phyloP scores from a whole-genome alignment of 805 yeast species.

The Tetrapisispora phaffii region DNA sequence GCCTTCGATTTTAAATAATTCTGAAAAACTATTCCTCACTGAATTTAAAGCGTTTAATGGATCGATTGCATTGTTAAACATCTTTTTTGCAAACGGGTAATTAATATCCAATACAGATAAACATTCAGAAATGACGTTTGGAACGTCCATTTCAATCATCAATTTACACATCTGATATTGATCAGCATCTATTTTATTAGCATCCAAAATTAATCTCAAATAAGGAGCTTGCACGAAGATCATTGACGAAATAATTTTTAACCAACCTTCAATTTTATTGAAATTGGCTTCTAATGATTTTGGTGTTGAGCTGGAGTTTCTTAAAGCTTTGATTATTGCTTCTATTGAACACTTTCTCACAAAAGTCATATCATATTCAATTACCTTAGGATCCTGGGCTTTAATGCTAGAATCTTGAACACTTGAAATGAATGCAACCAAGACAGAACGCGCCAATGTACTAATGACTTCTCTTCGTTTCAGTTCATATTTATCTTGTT shows the following conservation, averaged over 20 bases:
- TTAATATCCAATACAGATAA: slow-evolving; percentile 64
- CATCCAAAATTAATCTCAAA: slow-evolving; percentile 36
- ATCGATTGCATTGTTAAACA: slow-evolving; percentile 49
- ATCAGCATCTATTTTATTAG: slow-evolving; percentile 45
- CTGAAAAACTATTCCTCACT: slow-evolving; percentile 47
- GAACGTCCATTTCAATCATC: slow-evolving; percentile 58
- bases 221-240: slow-evolving; percentile 25
- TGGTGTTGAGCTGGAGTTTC: slow-evolving; percentile 34
- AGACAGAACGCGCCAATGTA: slow-evolving; percentile 48
- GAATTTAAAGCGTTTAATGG: slow-evolving; percentile 50
- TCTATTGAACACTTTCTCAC: slow-evolving; percentile 70
- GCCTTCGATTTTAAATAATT: slow-evolving; percentile 46
- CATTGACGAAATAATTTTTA: slow-evolving; percentile 22
- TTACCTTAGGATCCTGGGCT: slow-evolving; percentile 38
- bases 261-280: slow-evolving; percentile 25
- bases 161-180: slow-evolving; percentile 53
- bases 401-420: slow-evolving; percentile 36
- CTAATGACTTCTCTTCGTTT: slow-evolving; percentile 50
- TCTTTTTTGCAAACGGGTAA: slow-evolving; percentile 52
- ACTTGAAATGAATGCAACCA: slow-evolving; percentile 56
- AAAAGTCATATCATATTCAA: slow-evolving; percentile 61
- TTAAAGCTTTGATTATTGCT: slow-evolving; percentile 49
- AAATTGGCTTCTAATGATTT: slow-evolving; percentile 21
- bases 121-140: slow-evolving; percentile 46
- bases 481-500: slow-evolving; percentile 30